Conservation (phyloP, 2,329 filamentous ascomycete species). For the Fusarium solani-melongenae region DNA sequence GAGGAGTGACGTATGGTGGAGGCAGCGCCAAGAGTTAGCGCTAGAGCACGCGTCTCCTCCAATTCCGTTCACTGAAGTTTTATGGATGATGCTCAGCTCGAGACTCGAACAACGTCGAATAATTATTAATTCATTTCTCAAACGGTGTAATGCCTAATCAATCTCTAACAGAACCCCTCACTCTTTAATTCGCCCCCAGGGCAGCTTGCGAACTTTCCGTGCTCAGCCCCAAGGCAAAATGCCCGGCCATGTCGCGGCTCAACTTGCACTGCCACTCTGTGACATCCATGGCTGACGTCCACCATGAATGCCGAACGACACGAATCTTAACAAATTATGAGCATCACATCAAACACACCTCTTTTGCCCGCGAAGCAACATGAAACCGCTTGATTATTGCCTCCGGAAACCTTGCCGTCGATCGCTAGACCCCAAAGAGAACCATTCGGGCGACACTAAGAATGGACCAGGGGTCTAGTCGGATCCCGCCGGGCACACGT, state of each 20-base stretch:
- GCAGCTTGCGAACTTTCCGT: constrained; percentile 27
- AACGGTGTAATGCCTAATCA: not conserved
- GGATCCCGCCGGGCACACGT: constrained; percentile 1
- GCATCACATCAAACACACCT: not conserved
- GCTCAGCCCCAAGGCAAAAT: constrained; percentile 22
- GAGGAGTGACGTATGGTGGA: constrained; percentile 22
- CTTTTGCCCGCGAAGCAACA: not conserved
- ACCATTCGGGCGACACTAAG: constrained; percentile 29
- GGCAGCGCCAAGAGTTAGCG: not conserved
- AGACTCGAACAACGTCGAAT: not conserved
- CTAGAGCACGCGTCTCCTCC: not conserved
- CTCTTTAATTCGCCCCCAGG: constrained; percentile 7
- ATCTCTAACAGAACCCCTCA: not conserved
- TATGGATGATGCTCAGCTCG: not conserved
- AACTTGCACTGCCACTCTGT: constrained; percentile 35
- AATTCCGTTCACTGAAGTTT: not conserved
- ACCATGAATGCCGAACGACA: not conserved
- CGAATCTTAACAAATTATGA: not conserved
- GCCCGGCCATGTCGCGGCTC: constrained; percentile 3
- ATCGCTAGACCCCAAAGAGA: constrained; percentile 34
- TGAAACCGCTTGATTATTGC: not conserved
- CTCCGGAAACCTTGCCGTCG: constrained; percentile 24
- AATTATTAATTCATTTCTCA: not conserved
- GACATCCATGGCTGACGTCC: constrained; percentile 7
- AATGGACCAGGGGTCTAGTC: constrained; percentile 24